Conservation (phyloP, 2,329 filamentous ascomycete genomes). For the Aspergillus glaucus region DNA sequence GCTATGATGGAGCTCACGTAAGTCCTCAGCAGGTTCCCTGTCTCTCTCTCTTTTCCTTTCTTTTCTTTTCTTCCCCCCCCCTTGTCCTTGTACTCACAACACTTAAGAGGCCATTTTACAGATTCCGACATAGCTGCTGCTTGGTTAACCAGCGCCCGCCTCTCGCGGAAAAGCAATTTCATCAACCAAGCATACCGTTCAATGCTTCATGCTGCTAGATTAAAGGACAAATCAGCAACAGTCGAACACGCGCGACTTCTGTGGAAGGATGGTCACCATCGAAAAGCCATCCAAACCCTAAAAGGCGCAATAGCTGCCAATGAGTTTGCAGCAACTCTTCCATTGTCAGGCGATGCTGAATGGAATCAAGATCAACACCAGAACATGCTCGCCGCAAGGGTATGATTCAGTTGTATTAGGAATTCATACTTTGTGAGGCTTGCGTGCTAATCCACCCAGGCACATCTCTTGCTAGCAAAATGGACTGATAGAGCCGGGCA, state of each 20-base stretch:
- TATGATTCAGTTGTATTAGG: conserved; percentile 12
- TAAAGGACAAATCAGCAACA: conserved; percentile 79
- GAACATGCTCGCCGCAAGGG: conserved; percentile 46
- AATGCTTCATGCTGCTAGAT: conserved; percentile 76
- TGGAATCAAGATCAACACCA: conserved; percentile 41
- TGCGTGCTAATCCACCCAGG: conserved; percentile 38
- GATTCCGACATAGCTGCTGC: conserved; percentile 70
- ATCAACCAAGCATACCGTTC: conserved; percentile 88
- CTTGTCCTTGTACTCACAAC: conserved; percentile 8
- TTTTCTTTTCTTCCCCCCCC: conserved; percentile 1
- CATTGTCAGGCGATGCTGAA: conserved; percentile 27
- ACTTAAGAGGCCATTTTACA: conserved; percentile 48
- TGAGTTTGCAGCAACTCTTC: conserved; percentile 56
- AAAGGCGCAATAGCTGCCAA: conserved; percentile 78
- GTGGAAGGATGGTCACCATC: conserved; percentile 88
- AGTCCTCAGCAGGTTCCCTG: not conserved
- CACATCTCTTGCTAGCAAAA: conserved; percentile 83
- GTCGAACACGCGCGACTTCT: conserved; percentile 90
- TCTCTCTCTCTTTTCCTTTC: too few relatives aligned
- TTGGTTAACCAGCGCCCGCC: conserved; percentile 77
- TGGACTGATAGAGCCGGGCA: conserved; percentile 96
- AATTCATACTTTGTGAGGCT: not conserved
- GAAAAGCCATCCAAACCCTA: conserved; percentile 89
- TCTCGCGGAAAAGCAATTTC: conserved; percentile 79
- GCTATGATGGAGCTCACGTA: conserved; percentile 74